Conservation (phyloP, 139 green algal species). For the Spirogloea muscicola region DNA sequence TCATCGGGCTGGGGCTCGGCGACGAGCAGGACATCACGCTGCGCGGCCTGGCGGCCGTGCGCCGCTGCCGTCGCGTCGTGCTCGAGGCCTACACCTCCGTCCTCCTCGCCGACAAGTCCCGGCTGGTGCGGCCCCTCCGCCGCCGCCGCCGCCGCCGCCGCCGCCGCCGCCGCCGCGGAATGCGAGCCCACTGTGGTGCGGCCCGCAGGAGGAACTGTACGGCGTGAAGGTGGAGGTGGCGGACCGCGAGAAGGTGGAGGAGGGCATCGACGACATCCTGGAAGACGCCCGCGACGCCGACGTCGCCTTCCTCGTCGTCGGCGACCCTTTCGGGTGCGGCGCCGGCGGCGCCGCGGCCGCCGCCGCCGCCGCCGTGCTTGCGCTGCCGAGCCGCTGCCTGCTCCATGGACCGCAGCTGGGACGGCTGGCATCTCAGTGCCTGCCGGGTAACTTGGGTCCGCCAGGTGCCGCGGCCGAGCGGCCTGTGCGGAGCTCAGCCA, state of each 20-base stretch:
- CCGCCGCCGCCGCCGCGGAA: no score
- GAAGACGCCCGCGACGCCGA: constrained; percentile 66
- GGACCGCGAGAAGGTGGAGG: constrained; percentile 92
- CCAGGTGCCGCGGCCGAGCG: no score
- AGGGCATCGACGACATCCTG: constrained; percentile 76
- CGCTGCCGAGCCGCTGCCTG: no score
- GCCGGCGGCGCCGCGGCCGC: no score
- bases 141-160: no score
- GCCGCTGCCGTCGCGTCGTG: constrained; percentile 57
- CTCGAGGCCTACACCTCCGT: constrained; percentile 97
- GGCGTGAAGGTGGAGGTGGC: constrained; percentile 80
- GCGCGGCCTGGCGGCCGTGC: constrained; percentile 77
- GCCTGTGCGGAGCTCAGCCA: no score
- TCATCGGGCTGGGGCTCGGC: constrained; percentile 87
- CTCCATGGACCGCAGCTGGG: no score
- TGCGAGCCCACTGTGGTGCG: no score
- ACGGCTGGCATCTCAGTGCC: no score
- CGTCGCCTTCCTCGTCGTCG: constrained; percentile 96
- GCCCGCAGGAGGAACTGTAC: constrained; percentile 93
- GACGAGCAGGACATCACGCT: constrained; percentile 93
- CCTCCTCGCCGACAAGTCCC: constrained; percentile 76
- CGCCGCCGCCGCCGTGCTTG: no score
- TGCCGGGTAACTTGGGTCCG: no score
- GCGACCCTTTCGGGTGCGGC: constrained; percentile 85
- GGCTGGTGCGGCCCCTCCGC: no score